Evolutionary conservation across 1,139 yeast species (phyloP).

Genomic region (Candida freyschussii): DNA sequence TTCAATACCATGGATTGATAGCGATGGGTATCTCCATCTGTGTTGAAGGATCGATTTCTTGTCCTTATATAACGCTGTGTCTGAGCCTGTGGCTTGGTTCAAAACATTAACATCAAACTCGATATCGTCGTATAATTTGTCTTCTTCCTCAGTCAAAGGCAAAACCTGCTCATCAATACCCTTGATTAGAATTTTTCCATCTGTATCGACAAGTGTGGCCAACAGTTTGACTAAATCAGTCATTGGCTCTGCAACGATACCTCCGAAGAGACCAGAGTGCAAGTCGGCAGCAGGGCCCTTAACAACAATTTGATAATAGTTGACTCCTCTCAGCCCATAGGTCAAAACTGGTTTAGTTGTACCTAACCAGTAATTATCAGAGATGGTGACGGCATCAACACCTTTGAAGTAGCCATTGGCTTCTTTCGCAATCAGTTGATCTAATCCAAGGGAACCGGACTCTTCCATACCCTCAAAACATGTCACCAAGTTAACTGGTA

Average conservation of each 20-base stretch:
- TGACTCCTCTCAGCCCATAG: constrained; percentile 95
- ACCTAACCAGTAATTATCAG: constrained; percentile 98
- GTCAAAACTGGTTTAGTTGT: constrained; percentile 95
- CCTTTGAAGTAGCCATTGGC: constrained; percentile 74
- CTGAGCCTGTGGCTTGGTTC: constrained; percentile 83
- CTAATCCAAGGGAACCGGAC: constrained; percentile 91
- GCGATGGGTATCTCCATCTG: constrained; percentile 97
- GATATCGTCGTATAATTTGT: constrained; percentile 72
- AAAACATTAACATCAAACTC: constrained; percentile 83
- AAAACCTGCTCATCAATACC: constrained; percentile 95
- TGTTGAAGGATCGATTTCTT: constrained; percentile 89
- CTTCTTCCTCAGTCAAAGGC: constrained; percentile 78
- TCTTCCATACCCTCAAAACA: constrained; percentile 99
- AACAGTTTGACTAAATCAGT: constrained; percentile 80
- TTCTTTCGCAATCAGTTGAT: constrained; percentile 72
- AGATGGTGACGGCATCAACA: constrained; percentile 91
- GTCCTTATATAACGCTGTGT: constrained; percentile 70
- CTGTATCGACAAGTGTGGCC: constrained; percentile 68
- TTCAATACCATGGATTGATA: constrained; percentile 94
- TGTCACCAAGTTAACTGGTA: constrained; percentile 88
- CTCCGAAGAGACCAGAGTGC: constrained; percentile 97
- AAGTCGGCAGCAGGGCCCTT: constrained; percentile 95
- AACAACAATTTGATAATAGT: constrained; percentile 78
- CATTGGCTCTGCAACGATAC: constrained; percentile 96
- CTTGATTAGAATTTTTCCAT: constrained; percentile 80